phyloP scores from a whole-genome alignment of 305 asterid species.

The Fraxinus velutina region DNA sequence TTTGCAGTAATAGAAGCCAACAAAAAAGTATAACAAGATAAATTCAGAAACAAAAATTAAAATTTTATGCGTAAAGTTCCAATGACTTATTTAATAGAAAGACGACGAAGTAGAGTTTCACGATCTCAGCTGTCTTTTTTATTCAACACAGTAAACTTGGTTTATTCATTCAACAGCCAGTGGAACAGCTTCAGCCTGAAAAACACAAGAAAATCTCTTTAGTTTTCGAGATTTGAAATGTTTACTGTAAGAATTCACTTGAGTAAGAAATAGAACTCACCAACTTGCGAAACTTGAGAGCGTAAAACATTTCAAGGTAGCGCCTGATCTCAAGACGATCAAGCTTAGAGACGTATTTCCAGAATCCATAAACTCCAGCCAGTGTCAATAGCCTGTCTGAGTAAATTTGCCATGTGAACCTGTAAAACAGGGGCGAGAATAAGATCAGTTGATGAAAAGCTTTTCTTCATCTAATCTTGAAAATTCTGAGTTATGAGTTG shows the following conservation, averaged over 20 bases:
- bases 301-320: constrained; percentile 70
- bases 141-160: neutral
- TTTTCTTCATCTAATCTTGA: neutral
- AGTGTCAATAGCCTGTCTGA: constrained; percentile 59
- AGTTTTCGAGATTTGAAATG: neutral
- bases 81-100: constrained; percentile 2
- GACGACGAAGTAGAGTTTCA: neutral
- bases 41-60: neutral
- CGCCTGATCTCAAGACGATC: constrained; percentile 59
- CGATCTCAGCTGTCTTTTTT: neutral
- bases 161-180: constrained; percentile 46
- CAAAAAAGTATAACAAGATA: neutral
- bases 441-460: neutral
- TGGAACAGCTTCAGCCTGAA: constrained; percentile 67
- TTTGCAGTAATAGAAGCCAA: neutral
- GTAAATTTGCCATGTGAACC: constrained; percentile 80
- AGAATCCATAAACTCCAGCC: constrained; percentile 77
- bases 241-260: neutral
- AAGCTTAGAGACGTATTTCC: constrained; percentile 62
- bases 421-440: neutral
- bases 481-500: neutral
- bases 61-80: constrained; percentile 17
- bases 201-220: constrained; percentile 3
- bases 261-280: constrained; percentile 28
- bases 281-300: constrained; percentile 50